phyloP scores from a whole-genome alignment of 768 basidiomycete genomes.

The Boletus tomentosulus region DNA sequence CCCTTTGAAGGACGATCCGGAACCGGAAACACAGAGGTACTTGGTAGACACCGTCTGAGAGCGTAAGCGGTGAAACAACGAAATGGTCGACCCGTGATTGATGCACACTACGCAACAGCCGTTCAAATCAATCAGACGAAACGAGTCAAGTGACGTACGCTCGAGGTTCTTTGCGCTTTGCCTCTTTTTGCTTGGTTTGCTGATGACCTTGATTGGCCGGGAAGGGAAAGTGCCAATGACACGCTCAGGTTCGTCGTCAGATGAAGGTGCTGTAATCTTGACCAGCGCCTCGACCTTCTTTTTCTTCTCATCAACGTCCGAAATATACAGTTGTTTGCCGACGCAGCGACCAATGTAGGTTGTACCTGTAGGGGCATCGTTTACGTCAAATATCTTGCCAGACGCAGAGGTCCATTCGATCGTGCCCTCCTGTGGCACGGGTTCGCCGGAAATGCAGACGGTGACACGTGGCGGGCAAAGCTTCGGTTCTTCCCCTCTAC shows the following conservation, averaged over 20 bases:
- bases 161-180: conserved; percentile 92
- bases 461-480: conserved; percentile 76
- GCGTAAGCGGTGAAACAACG: conserved; percentile 91
- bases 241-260: conserved; percentile 77
- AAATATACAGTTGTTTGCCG: conserved; percentile 93
- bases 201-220: conserved; percentile 96
- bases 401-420: conserved; percentile 85
- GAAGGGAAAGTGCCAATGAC: conserved; percentile 88
- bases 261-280: conserved; percentile 76
- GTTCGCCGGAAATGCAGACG: conserved; percentile 90
- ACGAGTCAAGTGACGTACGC: conserved; percentile 49
- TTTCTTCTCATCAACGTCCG: conserved; percentile 92
- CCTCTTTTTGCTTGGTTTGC: conserved; percentile 96
- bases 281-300: conserved; percentile 93
- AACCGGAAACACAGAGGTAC: conserved; percentile 93
- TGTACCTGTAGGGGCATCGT: conserved; percentile 72
- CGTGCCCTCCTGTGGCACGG: conserved; percentile 76
- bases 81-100: conserved; percentile 92
- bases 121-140: conserved; percentile 13
- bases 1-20: conserved; percentile 86
- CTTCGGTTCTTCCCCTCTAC: conserved; percentile 71
- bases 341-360: conserved; percentile 92
- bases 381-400: conserved; percentile 80
- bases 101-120: conserved; percentile 68
- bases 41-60: conserved; percentile 96